Percentiles rank a stretch among this genome's conserved stretches.
phyloP scores from a whole-genome alignment of 176 grass and related monocot species.

The Juncus inflexus region DNA sequence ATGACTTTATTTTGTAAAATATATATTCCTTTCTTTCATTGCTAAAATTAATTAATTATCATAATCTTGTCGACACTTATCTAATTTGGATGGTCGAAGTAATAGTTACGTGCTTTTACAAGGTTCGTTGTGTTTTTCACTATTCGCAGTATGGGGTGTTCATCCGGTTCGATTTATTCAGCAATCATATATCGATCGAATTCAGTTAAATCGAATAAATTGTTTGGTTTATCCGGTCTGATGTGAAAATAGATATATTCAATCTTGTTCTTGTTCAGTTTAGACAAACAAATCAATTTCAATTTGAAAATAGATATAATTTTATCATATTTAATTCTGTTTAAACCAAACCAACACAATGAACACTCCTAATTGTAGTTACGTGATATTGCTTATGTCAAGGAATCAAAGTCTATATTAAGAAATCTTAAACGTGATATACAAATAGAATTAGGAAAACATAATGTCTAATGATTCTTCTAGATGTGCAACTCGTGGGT shows the following conservation, averaged over 20 bases:
- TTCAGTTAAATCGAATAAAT: neutral
- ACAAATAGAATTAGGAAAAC: neutral
- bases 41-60: neutral
- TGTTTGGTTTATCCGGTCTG: too few relatives aligned
- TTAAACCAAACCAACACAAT: too few relatives aligned
- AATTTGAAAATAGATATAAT: too few relatives aligned
- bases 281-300: too few relatives aligned
- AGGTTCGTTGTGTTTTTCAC: constrained; percentile 9
- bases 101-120: neutral
- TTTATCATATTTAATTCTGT: too few relatives aligned
- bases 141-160: neutral
- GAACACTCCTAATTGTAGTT: neutral
- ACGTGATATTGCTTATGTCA: constrained; percentile 7
- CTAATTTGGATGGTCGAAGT: constrained; percentile 7
- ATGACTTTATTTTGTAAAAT: constrained; percentile 17
- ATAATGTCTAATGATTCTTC: constrained; percentile 2
- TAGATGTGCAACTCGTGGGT: neutral
- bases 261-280: too few relatives aligned
- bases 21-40: constrained; percentile 20
- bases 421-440: neutral
- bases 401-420: neutral
- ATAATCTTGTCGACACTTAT: constrained; percentile 6
- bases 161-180: too few relatives aligned
- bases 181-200: too few relatives aligned
- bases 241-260: too few relatives aligned